Percentiles rank a stretch among this genome's conserved stretches.
phyloP scores from a whole-genome alignment of 352 stramenopile species.

The Globisporangium sylvaticum region DNA sequence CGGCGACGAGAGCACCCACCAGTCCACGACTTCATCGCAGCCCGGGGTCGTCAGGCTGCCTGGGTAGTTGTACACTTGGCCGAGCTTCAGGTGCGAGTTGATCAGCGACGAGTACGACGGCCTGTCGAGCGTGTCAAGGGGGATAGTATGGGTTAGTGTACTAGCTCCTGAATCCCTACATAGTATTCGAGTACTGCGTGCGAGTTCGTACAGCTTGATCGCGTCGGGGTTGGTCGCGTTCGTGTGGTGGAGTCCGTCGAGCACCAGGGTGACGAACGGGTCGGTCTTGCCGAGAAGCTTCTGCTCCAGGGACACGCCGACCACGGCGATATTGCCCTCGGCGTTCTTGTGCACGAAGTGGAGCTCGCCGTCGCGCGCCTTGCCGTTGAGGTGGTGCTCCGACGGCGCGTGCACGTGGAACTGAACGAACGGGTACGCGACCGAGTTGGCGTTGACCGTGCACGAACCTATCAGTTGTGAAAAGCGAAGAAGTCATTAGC shows the following conservation, averaged over 20 bases:
- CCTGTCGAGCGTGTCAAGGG: not conserved
- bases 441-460: not conserved
- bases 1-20: constrained; percentile 29
- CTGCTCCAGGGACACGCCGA: constrained; percentile 20
- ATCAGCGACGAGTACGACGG: constrained; percentile 5
- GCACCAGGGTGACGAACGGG: not conserved
- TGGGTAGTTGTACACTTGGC: constrained; percentile 28
- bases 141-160: not conserved
- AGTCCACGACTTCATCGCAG: constrained; percentile 35
- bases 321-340: constrained; percentile 14
- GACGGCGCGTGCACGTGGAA: constrained; percentile 35
- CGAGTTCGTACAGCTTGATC: not conserved
- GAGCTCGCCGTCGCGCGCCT: constrained; percentile 24
- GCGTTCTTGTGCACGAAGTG: constrained; percentile 38
- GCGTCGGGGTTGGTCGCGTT: not conserved
- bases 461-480: not conserved
- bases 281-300: constrained; percentile 3
- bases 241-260: not conserved
- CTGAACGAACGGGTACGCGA: constrained; percentile 22
- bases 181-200: too few species aligned
- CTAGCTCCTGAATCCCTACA: not conserved
- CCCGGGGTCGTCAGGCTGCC: constrained; percentile 29
- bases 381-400: constrained; percentile 34
- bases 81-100: not conserved
- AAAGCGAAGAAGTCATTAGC: too few species aligned